These are phyloP conservation scores for Phoma sp. DNA, from an alignment of 2,329 filamentous ascomycete genomes.

Conservation along the genomic window DNA sequence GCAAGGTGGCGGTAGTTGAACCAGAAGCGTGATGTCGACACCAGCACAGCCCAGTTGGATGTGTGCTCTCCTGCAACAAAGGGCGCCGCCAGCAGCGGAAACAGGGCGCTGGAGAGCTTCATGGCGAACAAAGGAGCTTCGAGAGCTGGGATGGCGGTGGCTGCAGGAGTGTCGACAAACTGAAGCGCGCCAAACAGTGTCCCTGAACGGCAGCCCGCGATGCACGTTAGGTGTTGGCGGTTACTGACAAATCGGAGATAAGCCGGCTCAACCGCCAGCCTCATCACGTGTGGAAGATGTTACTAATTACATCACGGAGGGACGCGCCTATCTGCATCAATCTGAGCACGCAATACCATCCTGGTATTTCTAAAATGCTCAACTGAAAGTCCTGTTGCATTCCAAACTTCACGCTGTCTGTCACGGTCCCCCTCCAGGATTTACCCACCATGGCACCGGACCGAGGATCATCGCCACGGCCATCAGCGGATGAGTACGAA, in stretches of 20 bases:
- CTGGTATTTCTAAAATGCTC: conserved; percentile 17
- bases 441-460: conserved; percentile 44
- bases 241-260: conserved; percentile 42
- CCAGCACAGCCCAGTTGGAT: conserved; percentile 99
- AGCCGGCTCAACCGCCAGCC: conserved; percentile 20
- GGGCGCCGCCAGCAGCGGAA: conserved; percentile 40
- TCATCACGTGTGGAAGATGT: conserved; percentile 26
- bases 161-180: not conserved
- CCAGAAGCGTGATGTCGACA: conserved; percentile 98
- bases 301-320: conserved; percentile 28
- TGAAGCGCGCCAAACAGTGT: not conserved
- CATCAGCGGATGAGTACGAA: conserved; percentile 27
- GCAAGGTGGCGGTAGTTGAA: conserved; percentile 99
- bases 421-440: conserved; percentile 27
- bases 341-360: conserved; percentile 28
- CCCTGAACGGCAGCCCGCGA: conserved; percentile 16
- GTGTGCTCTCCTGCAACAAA: conserved; percentile 76
- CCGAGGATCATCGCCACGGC: conserved; percentile 34
- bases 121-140: conserved; percentile 15
- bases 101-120: conserved; percentile 35
- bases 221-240: conserved; percentile 30
- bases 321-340: conserved; percentile 19
- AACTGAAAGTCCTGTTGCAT: conserved; percentile 5
- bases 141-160: no score
- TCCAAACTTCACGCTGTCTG: conserved; percentile 24